Percentiles rank a stretch among this genome's conserved stretches.
phyloP scores from a whole-genome alignment of 163 green algal species.

The Chlamydomonas reinhardtii region DNA sequence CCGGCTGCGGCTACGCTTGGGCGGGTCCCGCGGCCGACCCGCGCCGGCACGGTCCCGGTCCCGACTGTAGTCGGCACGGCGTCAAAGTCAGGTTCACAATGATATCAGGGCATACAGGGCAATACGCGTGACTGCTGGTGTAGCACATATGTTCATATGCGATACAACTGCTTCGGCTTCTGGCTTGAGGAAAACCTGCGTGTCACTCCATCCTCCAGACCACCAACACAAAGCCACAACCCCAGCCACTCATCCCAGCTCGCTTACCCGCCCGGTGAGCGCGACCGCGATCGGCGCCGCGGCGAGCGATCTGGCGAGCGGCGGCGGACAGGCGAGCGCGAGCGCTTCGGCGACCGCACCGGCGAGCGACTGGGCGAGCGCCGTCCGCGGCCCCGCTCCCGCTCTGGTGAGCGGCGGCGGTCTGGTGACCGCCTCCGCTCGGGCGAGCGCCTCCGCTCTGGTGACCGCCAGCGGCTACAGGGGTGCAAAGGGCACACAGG shows the following conservation, averaged over 20 bases:
- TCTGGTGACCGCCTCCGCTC: not conserved
- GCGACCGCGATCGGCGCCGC: conserved; percentile 1
- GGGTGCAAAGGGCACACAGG: not conserved
- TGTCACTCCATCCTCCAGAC: not conserved
- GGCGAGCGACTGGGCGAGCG: not conserved
- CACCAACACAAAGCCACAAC: not conserved
- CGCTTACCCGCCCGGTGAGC: not conserved
- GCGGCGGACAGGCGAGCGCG: not conserved
- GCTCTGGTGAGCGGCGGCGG: conserved; percentile 23
- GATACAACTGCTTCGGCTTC: not conserved
- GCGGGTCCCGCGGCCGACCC: conserved; percentile 28
- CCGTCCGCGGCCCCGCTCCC: not conserved
- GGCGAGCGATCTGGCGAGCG: not conserved
- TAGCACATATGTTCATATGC: too few species aligned
- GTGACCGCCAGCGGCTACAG: conserved; percentile 35
- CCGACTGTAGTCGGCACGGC: not conserved
- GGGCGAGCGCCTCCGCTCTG: conserved; percentile 2
- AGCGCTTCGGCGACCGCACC: not conserved
- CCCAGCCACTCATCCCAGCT: not conserved
- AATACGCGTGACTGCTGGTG: too few species aligned
- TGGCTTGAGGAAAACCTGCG: too few species aligned
- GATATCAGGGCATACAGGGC: too few species aligned
- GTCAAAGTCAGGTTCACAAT: too few species aligned
- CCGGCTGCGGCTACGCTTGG: conserved; percentile 20
- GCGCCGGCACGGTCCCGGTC: not conserved